Conservation (phyloP, 345 rosid genomes). For the Nasturtium officinale region DNA sequence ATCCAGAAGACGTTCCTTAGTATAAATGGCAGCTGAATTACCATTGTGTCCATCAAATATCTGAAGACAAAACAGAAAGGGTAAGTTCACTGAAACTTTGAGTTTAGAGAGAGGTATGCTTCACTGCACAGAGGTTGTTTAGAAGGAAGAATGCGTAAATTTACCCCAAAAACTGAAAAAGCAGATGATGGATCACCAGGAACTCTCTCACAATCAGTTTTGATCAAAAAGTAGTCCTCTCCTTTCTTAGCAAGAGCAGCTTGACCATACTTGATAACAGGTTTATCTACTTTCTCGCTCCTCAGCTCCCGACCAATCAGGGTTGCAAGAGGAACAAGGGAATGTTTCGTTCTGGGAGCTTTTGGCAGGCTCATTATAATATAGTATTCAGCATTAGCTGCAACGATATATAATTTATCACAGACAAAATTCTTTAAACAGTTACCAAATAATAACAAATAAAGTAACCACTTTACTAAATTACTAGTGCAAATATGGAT, state of each 20-base stretch:
- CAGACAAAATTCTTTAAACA: too few species aligned
- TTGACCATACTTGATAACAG: conserved; percentile 88
- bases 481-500: too few species aligned
- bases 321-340: conserved; percentile 89
- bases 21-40: conserved; percentile 93
- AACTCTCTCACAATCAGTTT: conserved; percentile 76
- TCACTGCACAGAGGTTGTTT: neutral
- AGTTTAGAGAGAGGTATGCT: neutral
- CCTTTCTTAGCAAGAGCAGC: conserved; percentile 98
- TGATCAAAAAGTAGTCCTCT: conserved; percentile 89
- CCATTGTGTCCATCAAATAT: conserved; percentile 99
- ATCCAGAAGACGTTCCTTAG: conserved; percentile 75
- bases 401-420: conserved; percentile 13
- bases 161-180: conserved; percentile 97
- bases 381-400: conserved; percentile 57
- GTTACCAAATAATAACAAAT: too few species aligned
- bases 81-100: neutral
- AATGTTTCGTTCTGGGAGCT: conserved; percentile 62
- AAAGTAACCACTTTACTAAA: too few species aligned
- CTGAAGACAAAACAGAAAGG: conserved; percentile 46
- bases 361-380: conserved; percentile 72
- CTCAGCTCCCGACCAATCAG: conserved; percentile 93
- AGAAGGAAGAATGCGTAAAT: neutral
- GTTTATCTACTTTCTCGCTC: conserved; percentile 81
- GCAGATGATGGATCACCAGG: conserved; percentile 77